Evolutionary conservation across 257 asterid genomes (phyloP).

Genomic region (Henckelia pumila): DNA sequence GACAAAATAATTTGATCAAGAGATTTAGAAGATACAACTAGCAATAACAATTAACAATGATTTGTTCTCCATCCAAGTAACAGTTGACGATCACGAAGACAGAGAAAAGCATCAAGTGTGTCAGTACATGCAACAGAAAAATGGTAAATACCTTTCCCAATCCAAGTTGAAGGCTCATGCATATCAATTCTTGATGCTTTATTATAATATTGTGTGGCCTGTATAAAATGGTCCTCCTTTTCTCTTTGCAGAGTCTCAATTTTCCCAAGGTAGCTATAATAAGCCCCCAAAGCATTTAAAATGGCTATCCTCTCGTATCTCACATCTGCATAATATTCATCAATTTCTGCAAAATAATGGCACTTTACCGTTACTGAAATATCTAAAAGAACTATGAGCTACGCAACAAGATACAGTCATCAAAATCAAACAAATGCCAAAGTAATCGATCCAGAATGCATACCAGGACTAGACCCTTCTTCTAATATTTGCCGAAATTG

Average conservation of each 20-base stretch:
- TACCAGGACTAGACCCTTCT: constrained; percentile 99
- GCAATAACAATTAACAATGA: neutral
- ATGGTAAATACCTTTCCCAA: constrained; percentile 77
- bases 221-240: constrained; percentile 86
- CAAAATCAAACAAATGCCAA: constrained; percentile 23
- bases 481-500: constrained; percentile 94
- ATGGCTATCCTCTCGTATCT: constrained; percentile 96
- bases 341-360: constrained; percentile 71
- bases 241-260: constrained; percentile 82
- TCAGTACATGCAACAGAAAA: constrained; percentile 16
- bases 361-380: constrained; percentile 21
- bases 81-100: constrained; percentile 6
- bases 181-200: constrained; percentile 97
- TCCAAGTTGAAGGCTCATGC: constrained; percentile 99
- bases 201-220: constrained; percentile 94
- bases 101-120: constrained; percentile 11
- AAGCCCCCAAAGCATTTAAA: constrained; percentile 95
- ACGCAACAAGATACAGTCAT: neutral
- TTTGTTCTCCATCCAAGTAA: constrained; percentile 8
- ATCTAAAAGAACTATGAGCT: constrained; percentile 1
- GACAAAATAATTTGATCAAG: no score
- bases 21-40: no score
- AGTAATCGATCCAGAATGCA: no score
- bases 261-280: constrained; percentile 90
- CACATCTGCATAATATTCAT: constrained; percentile 96